Conservation (phyloP, 2,329 filamentous ascomycete genomes). For the Diaporthe vaccinii region DNA sequence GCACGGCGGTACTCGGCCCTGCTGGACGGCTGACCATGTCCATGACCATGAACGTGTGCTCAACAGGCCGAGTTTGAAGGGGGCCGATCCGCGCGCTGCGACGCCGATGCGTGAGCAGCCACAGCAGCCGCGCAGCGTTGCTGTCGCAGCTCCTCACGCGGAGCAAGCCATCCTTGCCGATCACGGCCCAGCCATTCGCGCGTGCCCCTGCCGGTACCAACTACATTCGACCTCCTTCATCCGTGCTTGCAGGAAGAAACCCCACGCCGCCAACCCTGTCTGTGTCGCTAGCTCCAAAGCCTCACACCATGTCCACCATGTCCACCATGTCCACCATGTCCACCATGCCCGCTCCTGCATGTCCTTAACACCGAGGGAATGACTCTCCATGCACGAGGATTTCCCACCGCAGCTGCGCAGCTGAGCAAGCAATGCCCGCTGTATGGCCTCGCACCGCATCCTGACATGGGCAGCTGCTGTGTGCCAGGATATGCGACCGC, state of each 20-base stretch:
- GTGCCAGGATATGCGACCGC: conserved; percentile 22
- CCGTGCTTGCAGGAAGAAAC: conserved; percentile 38
- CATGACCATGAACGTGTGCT: not conserved
- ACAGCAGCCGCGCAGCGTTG: conserved; percentile 17
- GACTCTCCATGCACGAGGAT: conserved; percentile 14
- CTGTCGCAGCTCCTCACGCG: conserved; percentile 21
- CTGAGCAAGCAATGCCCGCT: conserved; percentile 12
- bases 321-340: conserved; percentile 20
- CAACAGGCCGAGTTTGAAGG: not conserved
- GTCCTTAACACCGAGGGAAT: conserved; percentile 19
- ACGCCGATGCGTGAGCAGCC: conserved; percentile 25
- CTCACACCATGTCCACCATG: conserved; percentile 28
- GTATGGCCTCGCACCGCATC: conserved; percentile 7
- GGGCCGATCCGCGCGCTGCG: conserved; percentile 18
- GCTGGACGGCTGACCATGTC: conserved; percentile 12
- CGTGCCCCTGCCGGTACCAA: conserved; percentile 30
- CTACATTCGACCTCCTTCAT: conserved; percentile 21
- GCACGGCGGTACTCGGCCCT: conserved; percentile 14
- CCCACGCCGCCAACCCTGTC: conserved; percentile 34
- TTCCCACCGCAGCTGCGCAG: conserved; percentile 11
- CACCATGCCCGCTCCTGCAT: conserved; percentile 10
- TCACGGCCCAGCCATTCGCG: conserved; percentile 28
- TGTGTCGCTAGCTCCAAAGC: conserved; percentile 26
- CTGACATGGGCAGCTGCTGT: conserved; percentile 24
- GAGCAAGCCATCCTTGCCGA: conserved; percentile 38